Percentiles rank a stretch among this genome's conserved stretches.
Evolutionary conservation across 2,329 filamentous ascomycete species (phyloP).

Genomic region (Graphilbum ipis-grandicollis): DNA sequence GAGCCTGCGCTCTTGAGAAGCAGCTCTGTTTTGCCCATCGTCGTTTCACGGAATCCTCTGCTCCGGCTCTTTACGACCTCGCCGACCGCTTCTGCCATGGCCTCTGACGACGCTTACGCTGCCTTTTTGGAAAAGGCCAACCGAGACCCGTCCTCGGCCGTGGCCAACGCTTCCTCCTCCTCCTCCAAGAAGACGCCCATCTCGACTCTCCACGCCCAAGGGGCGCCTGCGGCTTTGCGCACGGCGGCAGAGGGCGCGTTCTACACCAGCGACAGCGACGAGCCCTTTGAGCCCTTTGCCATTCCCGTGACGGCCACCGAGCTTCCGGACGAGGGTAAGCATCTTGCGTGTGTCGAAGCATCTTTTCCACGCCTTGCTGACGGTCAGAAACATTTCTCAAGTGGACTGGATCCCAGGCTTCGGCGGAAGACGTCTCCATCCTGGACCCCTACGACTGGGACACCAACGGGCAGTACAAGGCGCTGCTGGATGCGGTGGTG

Average conservation of each 20-base stretch:
- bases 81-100: slow-evolving; percentile 28
- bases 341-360: neutral
- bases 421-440: slow-evolving; percentile 41
- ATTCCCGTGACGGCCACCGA: slow-evolving; percentile 39
- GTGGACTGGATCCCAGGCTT: slow-evolving; percentile 42
- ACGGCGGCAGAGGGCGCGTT: slow-evolving; percentile 35
- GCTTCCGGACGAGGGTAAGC: slow-evolving; percentile 44
- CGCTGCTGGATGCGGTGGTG: slow-evolving; percentile 51
- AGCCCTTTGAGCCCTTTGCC: slow-evolving; percentile 65
- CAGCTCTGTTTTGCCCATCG: no score
- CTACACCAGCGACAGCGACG: slow-evolving; percentile 70
- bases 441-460: slow-evolving; percentile 59
- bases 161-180: no score
- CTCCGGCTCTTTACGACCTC: neutral
- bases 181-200: slow-evolving; percentile 1
- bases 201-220: neutral
- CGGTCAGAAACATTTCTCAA: slow-evolving; percentile 48
- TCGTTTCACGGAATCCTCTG: neutral
- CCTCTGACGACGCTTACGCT: slow-evolving; percentile 67
- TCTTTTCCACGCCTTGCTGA: neutral
- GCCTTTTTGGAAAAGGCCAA: slow-evolving; percentile 81
- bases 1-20: no score
- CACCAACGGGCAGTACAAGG: slow-evolving; percentile 47
- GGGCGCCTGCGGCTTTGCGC: slow-evolving; percentile 42
- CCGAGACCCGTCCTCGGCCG: slow-evolving; percentile 43